These are phyloP conservation scores for Mortierella sp. DNA, from an alignment of 371 early-diverging fungal genomes.

Conservation along the genomic window DNA sequence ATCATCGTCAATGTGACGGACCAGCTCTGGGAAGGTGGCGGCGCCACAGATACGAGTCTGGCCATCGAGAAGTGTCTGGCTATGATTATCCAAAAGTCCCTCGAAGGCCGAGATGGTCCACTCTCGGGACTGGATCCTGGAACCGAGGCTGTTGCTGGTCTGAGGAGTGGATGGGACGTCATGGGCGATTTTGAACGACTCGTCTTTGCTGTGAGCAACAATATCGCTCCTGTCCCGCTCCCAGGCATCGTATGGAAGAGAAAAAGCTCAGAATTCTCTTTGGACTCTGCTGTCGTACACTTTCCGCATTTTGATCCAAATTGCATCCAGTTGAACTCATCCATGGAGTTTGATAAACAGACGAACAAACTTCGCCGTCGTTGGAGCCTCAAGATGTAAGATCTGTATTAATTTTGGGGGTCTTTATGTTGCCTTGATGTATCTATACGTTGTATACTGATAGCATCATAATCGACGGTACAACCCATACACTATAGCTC, in stretches of 20 bases:
- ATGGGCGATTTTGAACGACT: constrained; percentile 31
- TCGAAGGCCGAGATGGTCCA: neutral
- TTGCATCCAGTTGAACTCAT: constrained; percentile 28
- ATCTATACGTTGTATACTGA: too few relatives aligned
- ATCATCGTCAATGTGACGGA: constrained; percentile 19
- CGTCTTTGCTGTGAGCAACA: constrained; percentile 1
- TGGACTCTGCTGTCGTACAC: constrained; percentile 25
- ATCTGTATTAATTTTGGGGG: too few relatives aligned
- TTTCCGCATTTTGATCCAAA: constrained; percentile 23
- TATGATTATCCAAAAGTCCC: constrained; percentile 12
- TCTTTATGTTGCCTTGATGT: too few relatives aligned
- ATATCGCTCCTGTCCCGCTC: constrained; percentile 24
- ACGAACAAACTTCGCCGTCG: constrained; percentile 12
- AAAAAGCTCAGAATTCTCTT: constrained; percentile 9
- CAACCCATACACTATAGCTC: constrained; percentile 9
- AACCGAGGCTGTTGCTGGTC: neutral
- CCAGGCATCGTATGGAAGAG: constrained; percentile 30
- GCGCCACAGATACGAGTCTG: constrained; percentile 21
- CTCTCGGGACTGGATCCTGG: neutral
- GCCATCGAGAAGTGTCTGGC: constrained; percentile 29
- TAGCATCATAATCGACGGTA: too few relatives aligned
- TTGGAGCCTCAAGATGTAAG: constrained; percentile 39
- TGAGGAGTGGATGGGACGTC: constrained; percentile 20
- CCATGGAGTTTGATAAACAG: constrained; percentile 20
- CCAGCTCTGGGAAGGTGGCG: constrained; percentile 48